These are phyloP conservation scores for Thymus quinquecostatus DNA, from an alignment of 257 asterid species.

Conservation along the genomic window DNA sequence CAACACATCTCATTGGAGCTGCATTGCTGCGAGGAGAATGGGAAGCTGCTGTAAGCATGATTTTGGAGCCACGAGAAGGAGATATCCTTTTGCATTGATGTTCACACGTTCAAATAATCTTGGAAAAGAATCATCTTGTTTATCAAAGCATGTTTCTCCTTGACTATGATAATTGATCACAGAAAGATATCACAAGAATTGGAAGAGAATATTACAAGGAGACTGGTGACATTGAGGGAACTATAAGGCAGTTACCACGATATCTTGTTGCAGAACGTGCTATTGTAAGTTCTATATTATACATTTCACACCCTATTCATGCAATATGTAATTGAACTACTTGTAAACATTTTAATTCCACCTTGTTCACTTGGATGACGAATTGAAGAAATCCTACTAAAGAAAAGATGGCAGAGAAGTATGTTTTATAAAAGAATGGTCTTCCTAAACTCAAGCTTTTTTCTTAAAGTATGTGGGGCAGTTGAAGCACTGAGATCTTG, in stretches of 20 bases:
- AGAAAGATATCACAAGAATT: slow-evolving; percentile 62
- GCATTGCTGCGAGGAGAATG: slow-evolving; percentile 91
- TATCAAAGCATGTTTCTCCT: slow-evolving; percentile 39
- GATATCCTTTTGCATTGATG: slow-evolving; percentile 74
- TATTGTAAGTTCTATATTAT: slow-evolving; percentile 56
- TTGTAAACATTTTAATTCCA: background rate
- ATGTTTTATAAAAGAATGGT: slow-evolving; percentile 7
- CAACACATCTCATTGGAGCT: slow-evolving; percentile 93
- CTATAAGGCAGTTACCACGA: slow-evolving; percentile 86
- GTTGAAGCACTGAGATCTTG: background rate
- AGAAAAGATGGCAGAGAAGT: slow-evolving; percentile 15
- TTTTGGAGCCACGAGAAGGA: slow-evolving; percentile 98
- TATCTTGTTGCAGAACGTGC: slow-evolving; percentile 91
- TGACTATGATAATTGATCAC: slow-evolving; percentile 59
- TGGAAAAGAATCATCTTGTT: slow-evolving; percentile 29
- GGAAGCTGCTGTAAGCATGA: slow-evolving; percentile 77
- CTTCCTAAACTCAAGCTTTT: background rate
- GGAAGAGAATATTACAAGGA: slow-evolving; percentile 81
- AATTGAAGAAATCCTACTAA: slow-evolving; percentile 3
- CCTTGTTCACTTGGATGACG: slow-evolving; percentile 9
- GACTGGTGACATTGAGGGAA: slow-evolving; percentile 81
- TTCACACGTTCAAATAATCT: slow-evolving; percentile 16
- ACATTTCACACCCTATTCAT: slow-evolving; percentile 14
- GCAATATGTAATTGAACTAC: slow-evolving; percentile 12
- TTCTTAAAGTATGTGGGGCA: background rate